Evolutionary conservation across 148 eudicot genomes (phyloP).

Genomic region (Dysphania ambrosioides): DNA sequence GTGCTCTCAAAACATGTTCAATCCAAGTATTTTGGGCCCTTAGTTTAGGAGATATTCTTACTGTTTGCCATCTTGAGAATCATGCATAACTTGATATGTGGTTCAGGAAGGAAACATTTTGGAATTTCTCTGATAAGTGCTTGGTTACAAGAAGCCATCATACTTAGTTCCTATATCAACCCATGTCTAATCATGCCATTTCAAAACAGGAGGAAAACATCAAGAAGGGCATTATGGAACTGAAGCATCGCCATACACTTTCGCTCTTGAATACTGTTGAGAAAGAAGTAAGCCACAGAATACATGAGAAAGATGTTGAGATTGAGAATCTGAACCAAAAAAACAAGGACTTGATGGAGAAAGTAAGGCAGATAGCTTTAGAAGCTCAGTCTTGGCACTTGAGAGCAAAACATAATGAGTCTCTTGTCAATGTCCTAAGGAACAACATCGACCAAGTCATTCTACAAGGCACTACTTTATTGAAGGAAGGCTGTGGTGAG

Average conservation of each 20-base stretch:
- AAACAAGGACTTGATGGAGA: constrained; percentile 40
- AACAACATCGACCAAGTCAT: constrained; percentile 35
- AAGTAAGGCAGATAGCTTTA: constrained; percentile 29
- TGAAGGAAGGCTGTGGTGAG: constrained; percentile 44
- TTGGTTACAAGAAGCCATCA: not conserved
- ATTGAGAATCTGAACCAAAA: constrained; percentile 38
- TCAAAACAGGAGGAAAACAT: constrained; percentile 38
- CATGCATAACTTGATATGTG: not conserved
- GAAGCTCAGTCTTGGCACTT: constrained; percentile 42
- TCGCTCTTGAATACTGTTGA: constrained; percentile 34
- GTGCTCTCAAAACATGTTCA: not conserved
- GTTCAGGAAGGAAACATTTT: not conserved
- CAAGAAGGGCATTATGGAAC: constrained; percentile 36
- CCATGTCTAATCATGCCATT: not conserved
- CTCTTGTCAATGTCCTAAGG: constrained; percentile 32
- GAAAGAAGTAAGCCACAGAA: constrained; percentile 30
- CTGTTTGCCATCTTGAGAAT: not conserved
- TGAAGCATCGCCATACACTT: constrained; percentile 37
- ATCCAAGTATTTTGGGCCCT: not conserved
- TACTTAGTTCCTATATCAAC: not conserved
- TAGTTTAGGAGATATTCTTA: not conserved
- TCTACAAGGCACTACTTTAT: constrained; percentile 27
- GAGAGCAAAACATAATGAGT: constrained; percentile 41
- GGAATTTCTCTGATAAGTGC: not conserved
- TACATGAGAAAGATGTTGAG: constrained; percentile 45